Evolutionary conservation across 2,329 filamentous ascomycete genomes (phyloP).

Genomic region (Ramichloridium luteum): DNA sequence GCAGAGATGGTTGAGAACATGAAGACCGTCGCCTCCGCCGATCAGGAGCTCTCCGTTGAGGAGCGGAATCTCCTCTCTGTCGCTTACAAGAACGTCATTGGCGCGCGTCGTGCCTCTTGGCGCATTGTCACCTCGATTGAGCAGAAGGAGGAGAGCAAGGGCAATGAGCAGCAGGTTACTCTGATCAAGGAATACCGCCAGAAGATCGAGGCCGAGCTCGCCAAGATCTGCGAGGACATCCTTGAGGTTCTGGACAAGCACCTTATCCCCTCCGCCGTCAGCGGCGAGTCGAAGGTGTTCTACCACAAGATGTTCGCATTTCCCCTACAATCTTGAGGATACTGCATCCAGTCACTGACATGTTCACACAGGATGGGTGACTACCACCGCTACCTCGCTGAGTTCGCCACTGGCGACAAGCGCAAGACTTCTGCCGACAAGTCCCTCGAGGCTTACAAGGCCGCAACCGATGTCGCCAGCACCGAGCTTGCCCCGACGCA

Average conservation of each 20-base stretch:
- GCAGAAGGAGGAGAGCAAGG: slow-evolving; percentile 99
- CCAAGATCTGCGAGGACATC: slow-evolving; percentile 96
- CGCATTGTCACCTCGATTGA: slow-evolving; percentile 97
- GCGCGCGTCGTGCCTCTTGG: slow-evolving; percentile 92
- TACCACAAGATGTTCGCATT: slow-evolving; percentile 92
- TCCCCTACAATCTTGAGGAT: no score
- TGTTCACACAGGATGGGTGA: slow-evolving; percentile 96
- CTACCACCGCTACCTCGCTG: slow-evolving; percentile 97
- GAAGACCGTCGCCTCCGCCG: slow-evolving; percentile 89
- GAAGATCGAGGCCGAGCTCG: slow-evolving; percentile 95
- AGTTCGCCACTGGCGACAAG: slow-evolving; percentile 89
- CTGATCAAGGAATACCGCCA: slow-evolving; percentile 97
- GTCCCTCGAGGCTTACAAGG: slow-evolving; percentile 95
- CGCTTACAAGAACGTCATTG: slow-evolving; percentile 98
- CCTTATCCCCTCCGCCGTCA: slow-evolving; percentile 87
- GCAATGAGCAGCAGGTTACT: slow-evolving; percentile 77
- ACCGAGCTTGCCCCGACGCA: slow-evolving; percentile 84
- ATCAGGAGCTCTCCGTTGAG: slow-evolving; percentile 59
- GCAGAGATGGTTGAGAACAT: slow-evolving; percentile 99
- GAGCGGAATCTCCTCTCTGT: slow-evolving; percentile 96
- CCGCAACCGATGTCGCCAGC: slow-evolving; percentile 77
- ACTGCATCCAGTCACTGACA: neutral
- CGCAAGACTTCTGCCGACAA: slow-evolving; percentile 89
- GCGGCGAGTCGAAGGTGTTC: slow-evolving; percentile 97
- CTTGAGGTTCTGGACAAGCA: slow-evolving; percentile 88